Base-by-base conservation (phyloP, 2,329 filamentous ascomycete species). In the Aspergillus bombycis region DNA sequence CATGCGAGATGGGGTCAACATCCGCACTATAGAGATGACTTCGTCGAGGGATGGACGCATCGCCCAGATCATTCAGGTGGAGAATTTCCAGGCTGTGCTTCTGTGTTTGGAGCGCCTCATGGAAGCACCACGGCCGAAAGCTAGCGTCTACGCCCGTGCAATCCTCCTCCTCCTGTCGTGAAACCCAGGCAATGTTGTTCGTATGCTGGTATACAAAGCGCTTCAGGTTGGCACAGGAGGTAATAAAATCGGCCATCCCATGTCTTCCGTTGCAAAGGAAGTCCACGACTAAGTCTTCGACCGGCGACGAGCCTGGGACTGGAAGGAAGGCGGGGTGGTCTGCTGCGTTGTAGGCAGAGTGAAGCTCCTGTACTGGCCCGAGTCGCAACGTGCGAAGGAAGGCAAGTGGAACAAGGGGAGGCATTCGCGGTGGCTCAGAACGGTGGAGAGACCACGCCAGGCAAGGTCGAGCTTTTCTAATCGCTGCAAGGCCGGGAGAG, bases 161-260 rank as follows among this genome's bases (percentile, higher is more conserved):
- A 19, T 14, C 16, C 26, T 61, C 54, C 45, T 4, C 34, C 10
- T 48, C 45, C 21, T 48, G n/a, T 1, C 21, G 21, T 4, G 45
- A 48, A 26, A 48, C 45, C 45, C 53, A 62, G 21, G 59, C 46
- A 21, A 48, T 62, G 14, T 52, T 4, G 46, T 63, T 54, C 8
- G 38, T 26, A 53, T 67, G 67, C 43, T 65, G 60, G 23, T 67
- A 68, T 19, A 59, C 52, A 34, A 70, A 68, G 12, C 26, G 12
- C 12, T 67, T 61, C 12, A 70, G 61, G 19, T 63, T 65, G 14
- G 62, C 57, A 23, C 68, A 70, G 0, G 64, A 54, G 1, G 46
- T 62, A 38, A 70, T 61, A 11, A 56, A 60, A 12, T 64, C 54
- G 4, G 21, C 34, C 60, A 70, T 62, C 16, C 65, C 65, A 48